A percentile compares a stretch with the other conserved stretches of the same genome.
These are phyloP conservation scores for Stachybotrys chartarum DNA, from an alignment of 2,329 filamentous ascomycete genomes.

Conservation along the genomic window DNA sequence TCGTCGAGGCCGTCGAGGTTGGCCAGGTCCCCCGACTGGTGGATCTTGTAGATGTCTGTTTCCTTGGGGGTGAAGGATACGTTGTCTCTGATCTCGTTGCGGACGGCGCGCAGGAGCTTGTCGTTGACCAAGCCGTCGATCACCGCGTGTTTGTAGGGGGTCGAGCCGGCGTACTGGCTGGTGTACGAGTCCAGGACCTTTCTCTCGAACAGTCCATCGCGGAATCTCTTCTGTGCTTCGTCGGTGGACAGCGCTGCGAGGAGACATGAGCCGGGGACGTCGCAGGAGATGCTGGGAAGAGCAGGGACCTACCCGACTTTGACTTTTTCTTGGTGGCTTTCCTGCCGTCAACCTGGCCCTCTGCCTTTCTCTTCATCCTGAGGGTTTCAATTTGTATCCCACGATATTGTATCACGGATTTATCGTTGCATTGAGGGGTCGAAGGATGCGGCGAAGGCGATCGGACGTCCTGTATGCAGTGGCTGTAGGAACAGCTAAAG, in stretches of 20 bases:
- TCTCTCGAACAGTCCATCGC: constrained; percentile 57
- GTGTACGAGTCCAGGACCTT: constrained; percentile 52
- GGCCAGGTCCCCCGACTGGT: constrained; percentile 94
- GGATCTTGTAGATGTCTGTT: constrained; percentile 99
- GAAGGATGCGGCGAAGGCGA: background rate
- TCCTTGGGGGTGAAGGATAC: constrained; percentile 97
- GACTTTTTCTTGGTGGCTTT: constrained; percentile 45
- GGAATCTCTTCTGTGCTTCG: constrained; percentile 53
- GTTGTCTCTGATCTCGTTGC: constrained; percentile 80
- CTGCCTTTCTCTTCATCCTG: constrained; percentile 55
- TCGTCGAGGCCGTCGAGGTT: constrained; percentile 93
- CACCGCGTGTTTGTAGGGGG: constrained; percentile 85
- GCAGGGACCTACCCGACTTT: constrained; percentile 34
- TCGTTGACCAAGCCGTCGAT: constrained; percentile 78
- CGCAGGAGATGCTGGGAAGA: background rate
- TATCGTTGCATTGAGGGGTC: no score
- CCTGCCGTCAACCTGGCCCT: constrained; percentile 33
- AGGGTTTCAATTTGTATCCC: background rate
- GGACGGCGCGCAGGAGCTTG: constrained; percentile 74
- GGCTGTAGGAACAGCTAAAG: background rate
- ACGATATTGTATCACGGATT: no score
- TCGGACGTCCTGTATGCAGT: background rate
- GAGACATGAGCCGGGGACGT: constrained; percentile 8
- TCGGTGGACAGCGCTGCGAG: constrained; percentile 36
- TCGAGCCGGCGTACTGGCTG: constrained; percentile 53